Base-by-base conservation (phyloP, 495 filamentous ascomycete genomes). In the Lindgomyces ingoldianus region DNA sequence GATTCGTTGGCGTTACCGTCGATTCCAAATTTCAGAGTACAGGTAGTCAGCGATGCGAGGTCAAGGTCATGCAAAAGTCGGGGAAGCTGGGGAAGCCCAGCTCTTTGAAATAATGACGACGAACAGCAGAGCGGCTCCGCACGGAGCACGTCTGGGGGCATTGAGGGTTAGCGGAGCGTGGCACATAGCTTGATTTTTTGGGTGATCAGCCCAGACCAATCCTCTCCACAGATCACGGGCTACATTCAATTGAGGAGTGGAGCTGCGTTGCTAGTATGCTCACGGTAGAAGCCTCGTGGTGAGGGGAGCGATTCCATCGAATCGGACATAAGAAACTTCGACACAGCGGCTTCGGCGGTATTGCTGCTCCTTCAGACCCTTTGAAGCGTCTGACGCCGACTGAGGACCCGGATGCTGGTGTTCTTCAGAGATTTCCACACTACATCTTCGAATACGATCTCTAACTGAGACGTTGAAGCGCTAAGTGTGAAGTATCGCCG, bases 101-200 rank as follows among this genome's bases (percentile, higher is more conserved):
- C 46, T 36, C 29, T 50, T 49, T 54, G 2, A 61, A 55, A 50
- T 67, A 67, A 60, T 39, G 57, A 21, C 29, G 51, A 39, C 53
- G 24, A 58, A 42, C 27, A 33, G 26, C 22, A 30, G 42, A 49
- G 57, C 64, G 57, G 57, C 57, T 67, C 64, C 64, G 64, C 64
- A 62, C 64, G 57, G 58, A 50, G 44, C 30, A 42, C 51, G 29
- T 11, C 33, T 39, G 6, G 6, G 27, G 1, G 24, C 19, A 41
- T 25, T 25, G 22, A 52, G 24, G 8, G 49, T 49, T 49, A 24
- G 21, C 46, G 4, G 8, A 47, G 44, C 14, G 6, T 47, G 44
- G 44, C 44, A 47, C 19, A 9, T 9, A 6, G 33, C 33, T 19
- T 22, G 44, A 4, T 6, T 4, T 4, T 30, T 24, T 30, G 49